A percentile compares a stretch with the other conserved stretches of the same genome.
Conservation (phyloP, 768 basidiomycete genomes). For the Tricholomella constricta region DNA sequence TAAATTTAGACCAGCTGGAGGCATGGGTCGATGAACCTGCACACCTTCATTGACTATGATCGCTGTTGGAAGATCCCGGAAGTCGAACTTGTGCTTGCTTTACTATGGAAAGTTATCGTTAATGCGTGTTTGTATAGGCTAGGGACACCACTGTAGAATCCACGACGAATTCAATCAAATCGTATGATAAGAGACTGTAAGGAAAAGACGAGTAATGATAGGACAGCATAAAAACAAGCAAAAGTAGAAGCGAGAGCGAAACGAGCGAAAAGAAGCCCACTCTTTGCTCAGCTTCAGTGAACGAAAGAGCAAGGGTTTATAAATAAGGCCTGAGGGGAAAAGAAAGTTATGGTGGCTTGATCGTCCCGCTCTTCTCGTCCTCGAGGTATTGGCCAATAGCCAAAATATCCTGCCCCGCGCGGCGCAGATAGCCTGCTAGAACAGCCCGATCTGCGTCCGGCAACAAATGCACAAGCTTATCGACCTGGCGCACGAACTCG, state of each 20-base stretch:
- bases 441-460: constrained; percentile 71
- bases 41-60: no score
- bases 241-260: neutral
- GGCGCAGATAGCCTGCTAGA: constrained; percentile 70
- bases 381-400: constrained; percentile 88
- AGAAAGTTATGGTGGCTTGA: constrained; percentile 31
- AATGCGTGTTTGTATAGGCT: constrained; percentile 1
- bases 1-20: constrained; percentile 21
- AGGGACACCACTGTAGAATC: neutral
- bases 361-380: constrained; percentile 75
- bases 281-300: no score
- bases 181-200: constrained; percentile 1
- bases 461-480: constrained; percentile 68
- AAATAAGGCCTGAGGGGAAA: no score
- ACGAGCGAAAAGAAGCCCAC: constrained; percentile 1
- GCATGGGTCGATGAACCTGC: constrained; percentile 7
- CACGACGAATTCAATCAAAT: neutral
- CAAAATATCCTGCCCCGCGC: constrained; percentile 77
- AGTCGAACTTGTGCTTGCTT: neutral
- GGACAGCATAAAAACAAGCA: constrained; percentile 5
- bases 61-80: no score
- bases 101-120: constrained; percentile 3
- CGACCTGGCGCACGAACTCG: constrained; percentile 68
- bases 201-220: constrained; percentile 7
- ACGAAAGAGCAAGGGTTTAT: constrained; percentile 7